A percentile compares a stretch with the other conserved stretches of the same genome.
Evolutionary conservation across 2,329 filamentous ascomycete genomes (phyloP).

Genomic region (Domatiomyces globalis): DNA sequence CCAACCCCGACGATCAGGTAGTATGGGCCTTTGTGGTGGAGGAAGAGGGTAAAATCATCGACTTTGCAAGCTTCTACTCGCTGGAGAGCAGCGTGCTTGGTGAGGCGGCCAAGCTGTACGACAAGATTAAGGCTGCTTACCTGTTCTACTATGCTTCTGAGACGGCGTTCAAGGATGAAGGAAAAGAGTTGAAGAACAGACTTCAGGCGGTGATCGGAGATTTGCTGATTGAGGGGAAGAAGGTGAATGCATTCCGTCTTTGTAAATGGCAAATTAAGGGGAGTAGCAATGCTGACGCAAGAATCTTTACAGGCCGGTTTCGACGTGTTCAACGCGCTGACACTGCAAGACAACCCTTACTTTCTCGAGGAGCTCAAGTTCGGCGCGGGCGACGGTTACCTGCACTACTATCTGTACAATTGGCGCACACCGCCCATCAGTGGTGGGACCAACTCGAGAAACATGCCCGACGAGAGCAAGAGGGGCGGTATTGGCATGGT

Average conservation of each 20-base stretch:
- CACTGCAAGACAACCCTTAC: constrained; percentile 80
- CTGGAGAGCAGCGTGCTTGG: constrained; percentile 80
- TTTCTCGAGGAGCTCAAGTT: constrained; percentile 94
- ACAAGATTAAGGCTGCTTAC: constrained; percentile 75
- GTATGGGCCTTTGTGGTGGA: constrained; percentile 92
- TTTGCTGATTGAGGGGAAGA: constrained; percentile 75
- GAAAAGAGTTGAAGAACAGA: constrained; percentile 55
- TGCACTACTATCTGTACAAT: constrained; percentile 97
- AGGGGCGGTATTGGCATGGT: constrained; percentile 84
- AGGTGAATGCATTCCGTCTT: constrained; percentile 28
- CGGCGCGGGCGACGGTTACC: constrained; percentile 79
- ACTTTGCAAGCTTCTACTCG: constrained; percentile 95
- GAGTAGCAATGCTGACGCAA: constrained; percentile 9
- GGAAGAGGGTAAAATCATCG: constrained; percentile 66
- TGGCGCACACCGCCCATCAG: constrained; percentile 76
- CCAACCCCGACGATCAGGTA: constrained; percentile 51
- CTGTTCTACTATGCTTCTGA: constrained; percentile 95
- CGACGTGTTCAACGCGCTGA: constrained; percentile 93
- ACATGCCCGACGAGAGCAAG: constrained; percentile 59
- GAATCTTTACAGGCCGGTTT: constrained; percentile 47
- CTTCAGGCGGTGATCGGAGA: constrained; percentile 72
- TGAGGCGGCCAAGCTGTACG: constrained; percentile 41
- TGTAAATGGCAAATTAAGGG: neutral
- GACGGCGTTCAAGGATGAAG: constrained; percentile 46
- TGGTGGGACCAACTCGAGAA: constrained; percentile 69